phyloP scores from a whole-genome alignment of 257 asterid species.

The Oldenlandia corymbosa region DNA sequence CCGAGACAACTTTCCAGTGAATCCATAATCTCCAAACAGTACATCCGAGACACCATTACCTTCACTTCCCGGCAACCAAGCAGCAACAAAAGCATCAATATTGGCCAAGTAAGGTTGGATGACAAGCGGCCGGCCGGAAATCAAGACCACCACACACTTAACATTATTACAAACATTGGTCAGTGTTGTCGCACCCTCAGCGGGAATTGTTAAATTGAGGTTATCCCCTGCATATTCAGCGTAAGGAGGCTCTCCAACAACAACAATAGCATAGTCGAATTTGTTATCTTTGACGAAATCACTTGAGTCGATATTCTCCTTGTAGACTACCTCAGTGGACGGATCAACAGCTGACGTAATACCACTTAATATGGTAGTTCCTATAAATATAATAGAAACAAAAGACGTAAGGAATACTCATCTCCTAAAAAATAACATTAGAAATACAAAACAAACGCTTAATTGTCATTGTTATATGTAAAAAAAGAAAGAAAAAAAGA shows the following conservation, averaged over 20 bases:
- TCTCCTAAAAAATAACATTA: too few relatives aligned
- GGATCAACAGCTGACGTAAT: constrained; percentile 22
- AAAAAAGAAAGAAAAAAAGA: too few relatives aligned
- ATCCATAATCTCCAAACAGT: constrained; percentile 49
- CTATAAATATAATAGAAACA: too few relatives aligned
- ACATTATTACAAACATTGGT: constrained; percentile 33
- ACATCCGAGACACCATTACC: constrained; percentile 63
- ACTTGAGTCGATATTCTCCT: constrained; percentile 15
- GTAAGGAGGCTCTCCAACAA: constrained; percentile 53
- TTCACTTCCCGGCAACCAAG: constrained; percentile 69
- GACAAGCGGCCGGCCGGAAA: constrained; percentile 53
- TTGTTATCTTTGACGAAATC: constrained; percentile 26
- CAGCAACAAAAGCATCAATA: constrained; percentile 56
- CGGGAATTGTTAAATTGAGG: constrained; percentile 31
- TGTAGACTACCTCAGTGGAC: constrained; percentile 29
- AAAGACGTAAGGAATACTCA: too few relatives aligned
- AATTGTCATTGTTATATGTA: too few relatives aligned
- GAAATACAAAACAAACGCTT: too few relatives aligned
- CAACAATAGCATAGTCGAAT: constrained; percentile 45
- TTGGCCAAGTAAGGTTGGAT: constrained; percentile 32
- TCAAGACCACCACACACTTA: constrained; percentile 48
- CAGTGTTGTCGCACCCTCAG: constrained; percentile 30
- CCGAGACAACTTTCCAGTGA: constrained; percentile 45
- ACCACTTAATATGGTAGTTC: constrained; percentile 38
- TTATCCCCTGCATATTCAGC: constrained; percentile 43